Conservation (phyloP, 2,329 filamentous ascomycete genomes). For the Ophiostoma perfectum region DNA sequence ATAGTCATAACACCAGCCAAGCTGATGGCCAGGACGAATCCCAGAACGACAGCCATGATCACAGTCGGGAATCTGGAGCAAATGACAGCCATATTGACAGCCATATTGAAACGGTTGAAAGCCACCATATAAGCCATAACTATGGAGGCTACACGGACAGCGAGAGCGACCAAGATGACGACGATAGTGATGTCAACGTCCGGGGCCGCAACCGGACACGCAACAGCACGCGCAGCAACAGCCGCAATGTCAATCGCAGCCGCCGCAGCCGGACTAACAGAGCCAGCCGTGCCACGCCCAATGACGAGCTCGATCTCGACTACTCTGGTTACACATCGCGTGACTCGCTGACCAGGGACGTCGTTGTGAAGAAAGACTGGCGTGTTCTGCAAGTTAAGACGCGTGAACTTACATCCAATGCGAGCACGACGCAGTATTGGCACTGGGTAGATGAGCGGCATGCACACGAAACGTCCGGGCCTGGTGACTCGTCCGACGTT, state of each 20-base stretch:
- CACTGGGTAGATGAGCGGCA: constrained; percentile 39
- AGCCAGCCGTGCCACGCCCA: neutral
- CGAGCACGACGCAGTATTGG: constrained; percentile 51
- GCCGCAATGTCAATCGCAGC: constrained; percentile 7
- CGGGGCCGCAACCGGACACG: neutral
- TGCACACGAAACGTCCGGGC: constrained; percentile 15
- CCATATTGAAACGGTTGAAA: neutral
- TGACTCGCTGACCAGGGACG: constrained; percentile 46
- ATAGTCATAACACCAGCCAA: neutral
- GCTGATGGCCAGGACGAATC: neutral
- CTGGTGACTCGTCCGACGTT: constrained; percentile 29
- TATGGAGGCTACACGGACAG: constrained; percentile 3
- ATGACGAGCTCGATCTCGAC: constrained; percentile 32
- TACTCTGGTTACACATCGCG: constrained; percentile 46
- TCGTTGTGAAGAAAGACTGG: constrained; percentile 45
- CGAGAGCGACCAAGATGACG: constrained; percentile 8
- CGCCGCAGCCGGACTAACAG: neutral
- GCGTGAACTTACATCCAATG: constrained; percentile 41
- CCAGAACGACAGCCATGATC: neutral
- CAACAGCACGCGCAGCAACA: neutral
- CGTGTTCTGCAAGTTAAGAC: constrained; percentile 50
- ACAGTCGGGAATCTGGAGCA: neutral
- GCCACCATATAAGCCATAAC: constrained; percentile 3
- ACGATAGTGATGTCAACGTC: neutral
- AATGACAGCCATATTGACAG: neutral